Evolutionary conservation across 257 asterid genomes (phyloP).

Genomic region (Avicennia marina): DNA sequence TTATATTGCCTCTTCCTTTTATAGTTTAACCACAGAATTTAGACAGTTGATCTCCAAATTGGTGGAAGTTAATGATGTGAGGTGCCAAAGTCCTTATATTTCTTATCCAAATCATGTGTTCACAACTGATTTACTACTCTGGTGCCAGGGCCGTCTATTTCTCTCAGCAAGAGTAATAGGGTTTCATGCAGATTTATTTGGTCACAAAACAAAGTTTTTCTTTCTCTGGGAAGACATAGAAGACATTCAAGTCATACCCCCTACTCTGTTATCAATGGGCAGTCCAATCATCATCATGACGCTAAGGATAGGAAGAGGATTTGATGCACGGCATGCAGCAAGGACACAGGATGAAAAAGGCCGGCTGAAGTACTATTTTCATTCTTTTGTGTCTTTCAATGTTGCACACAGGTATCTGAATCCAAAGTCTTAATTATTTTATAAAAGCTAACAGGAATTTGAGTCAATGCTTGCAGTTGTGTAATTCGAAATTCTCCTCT

Average conservation of each 20-base stretch:
- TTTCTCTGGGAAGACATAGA: constrained; percentile 98
- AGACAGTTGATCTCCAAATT: not conserved
- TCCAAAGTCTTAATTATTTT: no score
- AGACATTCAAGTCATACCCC: constrained; percentile 80
- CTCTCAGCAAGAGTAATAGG: constrained; percentile 98
- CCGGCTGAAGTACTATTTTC: constrained; percentile 89
- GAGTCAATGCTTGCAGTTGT: no score
- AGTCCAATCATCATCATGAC: constrained; percentile 83
- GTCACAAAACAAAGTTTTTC: constrained; percentile 92
- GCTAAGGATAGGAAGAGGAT: constrained; percentile 79
- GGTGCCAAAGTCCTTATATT: no score
- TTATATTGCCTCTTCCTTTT: not conserved
- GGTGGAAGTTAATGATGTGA: no score
- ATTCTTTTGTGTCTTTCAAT: constrained; percentile 87
- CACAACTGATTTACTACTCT: constrained; percentile 16
- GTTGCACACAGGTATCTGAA: constrained; percentile 89
- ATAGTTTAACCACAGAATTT: not conserved
- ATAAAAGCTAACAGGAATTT: no score
- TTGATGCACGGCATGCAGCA: constrained; percentile 95
- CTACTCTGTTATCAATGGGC: constrained; percentile 96
- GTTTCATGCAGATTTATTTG: constrained; percentile 91
- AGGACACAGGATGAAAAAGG: constrained; percentile 84
- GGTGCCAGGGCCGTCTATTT: constrained; percentile 87
- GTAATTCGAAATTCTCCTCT: not conserved
- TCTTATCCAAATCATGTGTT: not conserved